phyloP scores from a whole-genome alignment of 495 filamentous ascomycete genomes.

The Umbilicaria muhlenbergii region DNA sequence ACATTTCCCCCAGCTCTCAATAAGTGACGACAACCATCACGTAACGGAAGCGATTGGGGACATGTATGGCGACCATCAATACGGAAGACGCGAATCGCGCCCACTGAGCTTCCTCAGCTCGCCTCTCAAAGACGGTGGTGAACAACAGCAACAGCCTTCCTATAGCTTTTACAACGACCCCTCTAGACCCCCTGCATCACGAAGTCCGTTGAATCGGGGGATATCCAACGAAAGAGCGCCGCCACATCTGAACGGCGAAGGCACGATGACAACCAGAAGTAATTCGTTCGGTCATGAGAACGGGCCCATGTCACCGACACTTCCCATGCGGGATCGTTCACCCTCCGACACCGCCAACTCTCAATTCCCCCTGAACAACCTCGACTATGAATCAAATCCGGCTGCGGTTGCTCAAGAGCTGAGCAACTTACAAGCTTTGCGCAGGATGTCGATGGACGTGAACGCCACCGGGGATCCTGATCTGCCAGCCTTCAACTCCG shows the following conservation, averaged over 20 bases:
- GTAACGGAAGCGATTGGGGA: slow-evolving; percentile 95
- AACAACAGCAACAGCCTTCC: slow-evolving; percentile 2
- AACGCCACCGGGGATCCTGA: slow-evolving; percentile 83
- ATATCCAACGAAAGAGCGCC: slow-evolving; percentile 7
- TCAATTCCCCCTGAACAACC: slow-evolving; percentile 75
- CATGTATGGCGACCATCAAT: slow-evolving; percentile 80
- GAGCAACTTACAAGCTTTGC: slow-evolving; percentile 85
- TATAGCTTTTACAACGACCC: not conserved
- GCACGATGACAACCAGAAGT: slow-evolving; percentile 22
- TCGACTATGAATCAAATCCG: slow-evolving; percentile 81
- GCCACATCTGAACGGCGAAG: slow-evolving; percentile 25
- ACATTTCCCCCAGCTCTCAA: slow-evolving; percentile 51
- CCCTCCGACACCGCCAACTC: slow-evolving; percentile 53
- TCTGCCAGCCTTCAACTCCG: slow-evolving; percentile 63
- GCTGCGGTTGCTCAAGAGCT: slow-evolving; percentile 89
- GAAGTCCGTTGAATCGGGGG: slow-evolving; percentile 6
- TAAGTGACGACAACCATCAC: slow-evolving; percentile 79
- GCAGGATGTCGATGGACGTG: slow-evolving; percentile 98
- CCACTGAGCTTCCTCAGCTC: slow-evolving; percentile 50
- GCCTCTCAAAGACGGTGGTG: slow-evolving; percentile 21
- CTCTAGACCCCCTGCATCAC: slow-evolving; percentile 23
- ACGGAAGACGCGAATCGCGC: slow-evolving; percentile 38
- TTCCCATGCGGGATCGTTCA: slow-evolving; percentile 39
- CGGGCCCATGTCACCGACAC: slow-evolving; percentile 39
- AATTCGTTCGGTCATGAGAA: slow-evolving; percentile 35